These are phyloP conservation scores for Linum usitatissimum DNA, from an alignment of 345 rosid species.

Conservation along the genomic window DNA sequence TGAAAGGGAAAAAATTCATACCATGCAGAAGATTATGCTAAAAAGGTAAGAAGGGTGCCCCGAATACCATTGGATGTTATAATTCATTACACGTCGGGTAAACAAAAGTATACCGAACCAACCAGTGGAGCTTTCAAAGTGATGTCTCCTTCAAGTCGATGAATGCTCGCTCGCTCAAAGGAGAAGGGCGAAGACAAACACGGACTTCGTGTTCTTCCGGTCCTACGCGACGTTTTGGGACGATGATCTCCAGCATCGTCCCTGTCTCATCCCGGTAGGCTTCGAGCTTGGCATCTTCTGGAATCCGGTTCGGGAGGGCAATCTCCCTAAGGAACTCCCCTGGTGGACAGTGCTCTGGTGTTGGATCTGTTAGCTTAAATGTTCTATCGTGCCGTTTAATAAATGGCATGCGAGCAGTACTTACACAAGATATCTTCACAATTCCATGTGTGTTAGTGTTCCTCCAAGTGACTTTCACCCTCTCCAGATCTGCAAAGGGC, in stretches of 20 bases:
- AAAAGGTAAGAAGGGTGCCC: neutral
- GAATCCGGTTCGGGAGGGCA: slow-evolving; percentile 17
- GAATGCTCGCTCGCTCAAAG: neutral
- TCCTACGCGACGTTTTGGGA: slow-evolving; percentile 19
- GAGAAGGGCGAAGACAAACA: slow-evolving; percentile 17
- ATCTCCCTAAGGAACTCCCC: slow-evolving; percentile 20
- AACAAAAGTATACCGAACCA: neutral
- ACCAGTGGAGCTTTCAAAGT: neutral
- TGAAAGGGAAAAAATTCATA: neutral
- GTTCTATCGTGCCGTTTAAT: slow-evolving; percentile 20
- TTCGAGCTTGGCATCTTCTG: slow-evolving; percentile 20
- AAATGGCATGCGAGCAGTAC: slow-evolving; percentile 14
- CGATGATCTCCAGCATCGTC: slow-evolving; percentile 15
- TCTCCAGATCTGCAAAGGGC: slow-evolving; percentile 21
- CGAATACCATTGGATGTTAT: neutral
- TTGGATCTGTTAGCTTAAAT: slow-evolving; percentile 16
- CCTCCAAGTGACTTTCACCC: slow-evolving; percentile 22
- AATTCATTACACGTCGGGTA: neutral
- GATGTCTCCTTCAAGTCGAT: neutral
- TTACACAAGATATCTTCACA: slow-evolving; percentile 13
- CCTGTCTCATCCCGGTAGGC: slow-evolving; percentile 17
- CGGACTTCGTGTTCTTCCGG: slow-evolving; percentile 21
- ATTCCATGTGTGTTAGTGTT: slow-evolving; percentile 14
- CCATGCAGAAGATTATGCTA: neutral
- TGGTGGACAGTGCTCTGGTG: slow-evolving; percentile 18